Percentiles rank a stretch among this genome's conserved stretches.
phyloP scores from a whole-genome alignment of 2,329 filamentous ascomycete species.

The Sphaceloma murrayae region DNA sequence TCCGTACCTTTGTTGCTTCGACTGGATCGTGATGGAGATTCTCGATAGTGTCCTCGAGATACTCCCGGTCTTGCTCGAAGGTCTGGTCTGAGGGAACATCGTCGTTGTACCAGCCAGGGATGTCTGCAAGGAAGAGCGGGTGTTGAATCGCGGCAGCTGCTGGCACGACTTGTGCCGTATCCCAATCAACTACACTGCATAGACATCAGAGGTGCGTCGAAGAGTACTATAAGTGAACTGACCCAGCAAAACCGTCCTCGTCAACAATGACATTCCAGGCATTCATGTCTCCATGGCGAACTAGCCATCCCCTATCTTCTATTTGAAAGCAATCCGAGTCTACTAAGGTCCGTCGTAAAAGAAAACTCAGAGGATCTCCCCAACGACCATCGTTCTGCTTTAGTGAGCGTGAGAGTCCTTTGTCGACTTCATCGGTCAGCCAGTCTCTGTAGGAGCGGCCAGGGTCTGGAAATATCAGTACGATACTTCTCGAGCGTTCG shows the following conservation, averaged over 20 bases:
- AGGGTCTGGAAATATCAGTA: not conserved
- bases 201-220: not conserved
- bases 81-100: conserved; percentile 7
- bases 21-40: not conserved
- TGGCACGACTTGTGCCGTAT: conserved; percentile 15
- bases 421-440: not conserved
- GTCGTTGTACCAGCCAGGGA: conserved; percentile 17
- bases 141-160: conserved; percentile 15
- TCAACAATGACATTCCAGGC: conserved; percentile 7
- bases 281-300: conserved; percentile 8
- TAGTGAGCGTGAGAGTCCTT: not conserved
- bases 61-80: conserved; percentile 16
- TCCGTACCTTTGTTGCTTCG: not conserved
- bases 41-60: conserved; percentile 11
- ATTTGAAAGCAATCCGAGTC: not conserved
- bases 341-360: not conserved
- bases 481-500: too few species aligned
- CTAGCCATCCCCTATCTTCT: not conserved
- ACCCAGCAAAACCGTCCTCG: not conserved
- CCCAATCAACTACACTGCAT: conserved; percentile 15
- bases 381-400: not conserved
- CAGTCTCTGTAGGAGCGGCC: not conserved
- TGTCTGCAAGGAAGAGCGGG: conserved; percentile 17
- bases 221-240: too few species aligned
- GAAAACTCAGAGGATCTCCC: conserved; percentile 1